These are phyloP conservation scores for Pseudocercospora vitis DNA, from an alignment of 2,329 filamentous ascomycete species.

Conservation along the genomic window DNA sequence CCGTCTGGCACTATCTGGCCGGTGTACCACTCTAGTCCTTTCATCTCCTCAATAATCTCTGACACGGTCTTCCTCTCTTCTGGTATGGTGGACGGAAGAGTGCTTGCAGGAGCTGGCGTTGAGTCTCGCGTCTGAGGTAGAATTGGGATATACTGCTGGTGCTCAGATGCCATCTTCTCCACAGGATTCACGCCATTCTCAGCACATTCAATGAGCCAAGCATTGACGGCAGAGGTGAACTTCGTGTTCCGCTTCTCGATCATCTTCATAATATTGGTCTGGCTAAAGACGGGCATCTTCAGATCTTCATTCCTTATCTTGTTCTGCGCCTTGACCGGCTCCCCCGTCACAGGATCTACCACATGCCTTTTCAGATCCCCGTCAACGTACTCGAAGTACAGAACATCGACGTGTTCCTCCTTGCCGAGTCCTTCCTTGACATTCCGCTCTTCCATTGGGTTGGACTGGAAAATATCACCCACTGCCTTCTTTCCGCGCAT, in stretches of 20 bases:
- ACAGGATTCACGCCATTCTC: conserved; percentile 67
- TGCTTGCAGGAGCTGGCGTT: conserved; percentile 43
- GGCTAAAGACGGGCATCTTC: conserved; percentile 88
- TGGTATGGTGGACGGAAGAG: conserved; percentile 71
- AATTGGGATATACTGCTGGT: conserved; percentile 62
- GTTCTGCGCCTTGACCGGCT: conserved; percentile 65
- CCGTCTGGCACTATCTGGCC: conserved; percentile 92
- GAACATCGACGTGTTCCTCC: conserved; percentile 58
- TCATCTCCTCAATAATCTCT: conserved; percentile 82
- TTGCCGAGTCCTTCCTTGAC: conserved; percentile 39
- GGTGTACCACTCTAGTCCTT: conserved; percentile 80
- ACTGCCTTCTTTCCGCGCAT: conserved; percentile 60
- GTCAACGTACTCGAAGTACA: conserved; percentile 91
- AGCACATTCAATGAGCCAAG: conserved; percentile 72
- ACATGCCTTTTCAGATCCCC: conserved; percentile 85
- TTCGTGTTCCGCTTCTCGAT: conserved; percentile 89
- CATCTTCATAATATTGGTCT: conserved; percentile 83
- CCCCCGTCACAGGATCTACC: conserved; percentile 68
- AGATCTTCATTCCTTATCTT: conserved; percentile 75
- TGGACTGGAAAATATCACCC: conserved; percentile 51
- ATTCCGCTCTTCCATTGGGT: conserved; percentile 35
- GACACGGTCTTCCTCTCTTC: conserved; percentile 75
- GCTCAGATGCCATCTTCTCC: conserved; percentile 60
- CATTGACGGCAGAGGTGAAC: conserved; percentile 74
- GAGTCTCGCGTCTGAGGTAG: conserved; percentile 50